Evolutionary conservation across 768 basidiomycete genomes (phyloP).

Genomic region (Leccinum uliginosum): DNA sequence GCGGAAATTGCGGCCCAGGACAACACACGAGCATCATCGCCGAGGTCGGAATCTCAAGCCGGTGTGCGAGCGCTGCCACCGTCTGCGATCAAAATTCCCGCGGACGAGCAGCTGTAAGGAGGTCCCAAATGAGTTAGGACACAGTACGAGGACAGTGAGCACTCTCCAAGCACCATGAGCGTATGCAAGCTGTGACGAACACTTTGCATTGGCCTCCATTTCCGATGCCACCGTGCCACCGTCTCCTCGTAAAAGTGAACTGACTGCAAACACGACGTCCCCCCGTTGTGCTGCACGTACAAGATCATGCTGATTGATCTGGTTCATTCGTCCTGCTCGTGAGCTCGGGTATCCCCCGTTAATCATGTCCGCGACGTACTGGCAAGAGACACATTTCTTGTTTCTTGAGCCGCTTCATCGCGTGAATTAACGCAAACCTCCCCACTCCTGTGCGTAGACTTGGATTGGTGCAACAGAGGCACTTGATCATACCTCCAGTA

Average conservation of each 20-base stretch:
- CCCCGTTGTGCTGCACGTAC: constrained; percentile 65
- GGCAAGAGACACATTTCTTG: constrained; percentile 59
- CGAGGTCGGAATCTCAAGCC: constrained; percentile 45
- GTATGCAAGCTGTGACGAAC: constrained; percentile 27
- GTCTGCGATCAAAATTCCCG: constrained; percentile 39
- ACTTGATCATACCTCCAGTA: constrained; percentile 67
- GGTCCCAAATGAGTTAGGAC: background rate
- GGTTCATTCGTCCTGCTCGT: background rate
- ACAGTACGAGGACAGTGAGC: background rate
- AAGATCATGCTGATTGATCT: constrained; percentile 66
- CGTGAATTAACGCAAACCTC: constrained; percentile 36
- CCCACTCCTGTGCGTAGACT: constrained; percentile 39
- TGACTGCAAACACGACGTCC: constrained; percentile 64
- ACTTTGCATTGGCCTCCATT: constrained; percentile 66
- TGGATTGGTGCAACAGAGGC: constrained; percentile 40
- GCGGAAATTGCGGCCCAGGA: constrained; percentile 43
- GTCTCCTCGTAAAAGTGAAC: constrained; percentile 58
- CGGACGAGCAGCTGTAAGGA: constrained; percentile 41
- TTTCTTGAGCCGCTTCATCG: constrained; percentile 44
- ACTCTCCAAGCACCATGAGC: background rate
- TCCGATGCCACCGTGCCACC: constrained; percentile 67
- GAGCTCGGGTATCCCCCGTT: background rate
- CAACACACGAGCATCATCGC: constrained; percentile 65
- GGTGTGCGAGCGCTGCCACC: constrained; percentile 47
- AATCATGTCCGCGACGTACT: constrained; percentile 31